Percentiles rank a stretch among this genome's conserved stretches.
These are phyloP conservation scores for Yamadazyma atlantica DNA, from an alignment of 1,139 yeast genomes.

Conservation along the genomic window DNA sequence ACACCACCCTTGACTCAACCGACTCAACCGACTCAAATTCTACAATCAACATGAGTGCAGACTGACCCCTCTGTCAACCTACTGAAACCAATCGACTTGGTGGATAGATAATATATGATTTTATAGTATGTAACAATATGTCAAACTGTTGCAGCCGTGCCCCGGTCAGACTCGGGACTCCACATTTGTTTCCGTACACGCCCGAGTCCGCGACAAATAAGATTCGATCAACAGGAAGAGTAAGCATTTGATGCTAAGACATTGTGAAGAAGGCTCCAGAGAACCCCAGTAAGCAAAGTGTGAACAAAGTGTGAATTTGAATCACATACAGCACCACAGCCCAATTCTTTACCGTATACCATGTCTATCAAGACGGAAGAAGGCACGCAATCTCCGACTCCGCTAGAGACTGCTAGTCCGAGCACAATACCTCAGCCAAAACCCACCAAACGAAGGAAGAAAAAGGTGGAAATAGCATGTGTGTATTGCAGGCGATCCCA, in stretches of 20 bases:
- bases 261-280: too few relatives aligned
- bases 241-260: too few relatives aligned
- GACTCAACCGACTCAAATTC: constrained; percentile 1
- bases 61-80: too few relatives aligned
- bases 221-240: too few relatives aligned
- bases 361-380: background rate
- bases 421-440: constrained; percentile 6
- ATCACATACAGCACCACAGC: too few relatives aligned
- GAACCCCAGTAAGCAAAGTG: too few relatives aligned
- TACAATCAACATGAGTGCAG: constrained; percentile 1
- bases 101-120: too few relatives aligned
- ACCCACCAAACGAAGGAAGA: constrained; percentile 38
- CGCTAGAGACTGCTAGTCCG: background rate
- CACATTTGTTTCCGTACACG: background rate
- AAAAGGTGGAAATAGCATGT: constrained; percentile 72
- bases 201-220: background rate
- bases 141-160: background rate
- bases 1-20: background rate
- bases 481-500: constrained; percentile 92
- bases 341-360: background rate
- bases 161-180: background rate
- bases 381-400: background rate
- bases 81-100: too few relatives aligned
- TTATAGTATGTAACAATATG: background rate
- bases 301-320: too few relatives aligned